phyloP scores from a whole-genome alignment of 495 filamentous ascomycete species.

The Parathielavia appendiculata region DNA sequence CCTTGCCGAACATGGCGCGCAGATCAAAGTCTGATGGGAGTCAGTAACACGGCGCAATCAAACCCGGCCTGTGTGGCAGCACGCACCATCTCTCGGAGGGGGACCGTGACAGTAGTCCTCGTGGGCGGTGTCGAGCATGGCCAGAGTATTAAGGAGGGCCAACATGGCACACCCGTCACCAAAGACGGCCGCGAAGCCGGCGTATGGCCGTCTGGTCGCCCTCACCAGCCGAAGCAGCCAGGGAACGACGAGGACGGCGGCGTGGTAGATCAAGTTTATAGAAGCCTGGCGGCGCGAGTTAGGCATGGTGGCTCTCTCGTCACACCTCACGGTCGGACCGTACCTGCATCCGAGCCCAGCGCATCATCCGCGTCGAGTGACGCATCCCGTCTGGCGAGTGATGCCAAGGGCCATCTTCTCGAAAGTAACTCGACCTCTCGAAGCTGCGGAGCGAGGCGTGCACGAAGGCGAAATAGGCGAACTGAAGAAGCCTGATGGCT shows the following conservation, averaged over 20 bases:
- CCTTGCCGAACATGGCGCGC: background rate
- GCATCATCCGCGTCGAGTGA: constrained; percentile 3
- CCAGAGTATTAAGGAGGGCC: constrained; percentile 17
- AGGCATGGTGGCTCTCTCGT: constrained; percentile 2
- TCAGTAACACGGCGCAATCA: background rate
- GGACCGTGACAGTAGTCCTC: constrained; percentile 13
- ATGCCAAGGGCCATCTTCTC: constrained; percentile 11
- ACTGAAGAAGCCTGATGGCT: constrained; percentile 16
- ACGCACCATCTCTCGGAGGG: background rate
- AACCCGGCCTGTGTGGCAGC: background rate
- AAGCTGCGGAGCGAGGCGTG: constrained; percentile 11
- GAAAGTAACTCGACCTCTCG: constrained; percentile 13
- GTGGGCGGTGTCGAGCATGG: constrained; percentile 10
- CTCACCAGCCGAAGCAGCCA: constrained; percentile 8
- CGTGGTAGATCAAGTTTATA: constrained; percentile 10
- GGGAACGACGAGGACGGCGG: constrained; percentile 7
- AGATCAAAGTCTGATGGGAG: constrained; percentile 3
- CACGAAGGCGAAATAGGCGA: constrained; percentile 12
- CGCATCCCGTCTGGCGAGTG: constrained; percentile 4
- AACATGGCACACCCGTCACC: constrained; percentile 21
- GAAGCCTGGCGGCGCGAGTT: constrained; percentile 6
- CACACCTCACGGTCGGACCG: background rate
- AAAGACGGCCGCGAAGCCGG: constrained; percentile 12
- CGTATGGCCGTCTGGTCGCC: constrained; percentile 15
- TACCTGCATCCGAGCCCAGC: constrained; percentile 14